Evolutionary conservation across 2,329 filamentous ascomycete species (phyloP).

Genomic region (Trichoderma harzianum): DNA sequence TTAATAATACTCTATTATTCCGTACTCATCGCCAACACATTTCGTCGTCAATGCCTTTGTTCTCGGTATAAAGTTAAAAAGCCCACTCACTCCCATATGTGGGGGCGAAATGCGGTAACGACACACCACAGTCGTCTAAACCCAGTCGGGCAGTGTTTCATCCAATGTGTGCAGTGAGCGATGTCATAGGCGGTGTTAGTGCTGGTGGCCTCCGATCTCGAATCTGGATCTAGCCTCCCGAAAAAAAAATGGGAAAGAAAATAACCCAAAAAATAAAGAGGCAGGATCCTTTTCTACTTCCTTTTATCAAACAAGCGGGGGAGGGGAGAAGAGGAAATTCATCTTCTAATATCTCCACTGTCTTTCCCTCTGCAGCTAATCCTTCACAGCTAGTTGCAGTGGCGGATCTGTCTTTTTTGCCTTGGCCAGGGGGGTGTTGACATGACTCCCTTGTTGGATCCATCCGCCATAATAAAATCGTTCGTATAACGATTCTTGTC

Average conservation of each 20-base stretch:
- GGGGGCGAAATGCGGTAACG: constrained; percentile 2
- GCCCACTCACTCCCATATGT: not conserved
- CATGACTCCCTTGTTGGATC: not conserved
- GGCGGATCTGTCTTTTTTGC: not conserved
- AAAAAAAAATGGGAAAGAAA: not conserved
- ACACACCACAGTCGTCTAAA: not conserved
- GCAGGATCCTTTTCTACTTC: not conserved
- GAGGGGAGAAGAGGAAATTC: not conserved
- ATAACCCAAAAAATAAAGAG: not conserved
- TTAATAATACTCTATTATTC: not conserved
- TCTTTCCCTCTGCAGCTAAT: not conserved
- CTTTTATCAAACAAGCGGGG: not conserved
- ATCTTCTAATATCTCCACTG: not conserved
- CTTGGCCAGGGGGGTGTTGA: constrained; percentile 5
- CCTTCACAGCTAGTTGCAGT: not conserved
- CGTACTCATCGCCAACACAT: not conserved
- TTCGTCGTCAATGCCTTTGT: not conserved
- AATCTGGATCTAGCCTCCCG: not conserved
- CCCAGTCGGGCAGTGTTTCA: not conserved
- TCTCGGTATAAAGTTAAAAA: not conserved
- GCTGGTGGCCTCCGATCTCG: constrained; percentile 7
- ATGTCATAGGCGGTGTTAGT: not conserved
- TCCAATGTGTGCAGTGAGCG: not conserved
- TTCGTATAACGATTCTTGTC: not conserved
- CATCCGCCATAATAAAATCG: not conserved